Conservation (phyloP, 768 basidiomycete species). For the Cubamyces sp. region DNA sequence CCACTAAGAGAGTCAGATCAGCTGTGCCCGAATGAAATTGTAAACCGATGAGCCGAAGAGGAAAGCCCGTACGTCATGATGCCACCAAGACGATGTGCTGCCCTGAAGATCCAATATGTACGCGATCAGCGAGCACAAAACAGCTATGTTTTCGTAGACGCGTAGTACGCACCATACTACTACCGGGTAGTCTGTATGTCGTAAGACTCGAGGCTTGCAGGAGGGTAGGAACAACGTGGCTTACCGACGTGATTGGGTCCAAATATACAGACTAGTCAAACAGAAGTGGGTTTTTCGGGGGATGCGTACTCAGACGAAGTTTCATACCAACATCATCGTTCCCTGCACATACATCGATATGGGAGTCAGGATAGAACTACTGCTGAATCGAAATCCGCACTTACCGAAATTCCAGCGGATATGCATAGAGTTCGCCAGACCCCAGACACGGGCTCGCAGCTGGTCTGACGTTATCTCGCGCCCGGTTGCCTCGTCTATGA, state of each 20-base stretch:
- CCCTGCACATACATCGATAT: slow-evolving; percentile 34
- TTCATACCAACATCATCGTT: slow-evolving; percentile 56
- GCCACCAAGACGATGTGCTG: slow-evolving; percentile 57
- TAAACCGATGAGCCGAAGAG: too few species aligned
- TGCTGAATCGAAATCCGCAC: slow-evolving; percentile 15
- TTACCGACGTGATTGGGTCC: slow-evolving; percentile 65
- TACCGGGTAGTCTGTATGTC: slow-evolving; percentile 30
- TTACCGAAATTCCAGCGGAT: slow-evolving; percentile 49
- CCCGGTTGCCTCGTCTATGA: slow-evolving; percentile 56
- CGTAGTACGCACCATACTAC: slow-evolving; percentile 28
- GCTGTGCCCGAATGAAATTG: too few species aligned
- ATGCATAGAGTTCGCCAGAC: slow-evolving; percentile 52
- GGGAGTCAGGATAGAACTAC: not conserved
- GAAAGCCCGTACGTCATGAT: slow-evolving; percentile 52
- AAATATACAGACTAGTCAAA: slow-evolving; percentile 61
- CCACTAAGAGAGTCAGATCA: slow-evolving; percentile 21
- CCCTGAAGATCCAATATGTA: slow-evolving; percentile 33
- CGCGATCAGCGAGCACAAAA: not conserved
- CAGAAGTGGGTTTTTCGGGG: not conserved
- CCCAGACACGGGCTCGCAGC: slow-evolving; percentile 51
- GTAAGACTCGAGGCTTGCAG: not conserved
- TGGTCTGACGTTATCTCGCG: slow-evolving; percentile 43
- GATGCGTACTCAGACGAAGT: not conserved
- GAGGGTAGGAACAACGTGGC: slow-evolving; percentile 8
- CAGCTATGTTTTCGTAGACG: not conserved